Conservation (phyloP, 1,139 yeast species). For the Scheffersomyces lignicola region DNA sequence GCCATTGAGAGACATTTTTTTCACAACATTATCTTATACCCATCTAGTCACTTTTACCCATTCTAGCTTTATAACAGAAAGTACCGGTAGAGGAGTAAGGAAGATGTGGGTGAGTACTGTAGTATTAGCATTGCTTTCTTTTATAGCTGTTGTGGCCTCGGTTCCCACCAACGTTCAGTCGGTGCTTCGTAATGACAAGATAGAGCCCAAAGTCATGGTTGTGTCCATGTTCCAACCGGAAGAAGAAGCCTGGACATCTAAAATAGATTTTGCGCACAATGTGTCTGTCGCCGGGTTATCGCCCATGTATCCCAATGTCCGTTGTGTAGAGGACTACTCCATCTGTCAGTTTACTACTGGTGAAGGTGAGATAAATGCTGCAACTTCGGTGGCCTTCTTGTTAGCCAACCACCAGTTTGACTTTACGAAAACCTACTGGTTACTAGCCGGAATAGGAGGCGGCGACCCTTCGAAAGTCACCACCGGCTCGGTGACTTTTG, state of each 20-base stretch:
- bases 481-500: slow-evolving; percentile 59
- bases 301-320: slow-evolving; percentile 57
- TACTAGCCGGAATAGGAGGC: slow-evolving; percentile 69
- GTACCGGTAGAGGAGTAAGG: no score
- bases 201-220: slow-evolving; percentile 52
- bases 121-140: no score
- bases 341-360: slow-evolving; percentile 67
- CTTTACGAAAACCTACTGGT: slow-evolving; percentile 57
- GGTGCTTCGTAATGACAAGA: no score
- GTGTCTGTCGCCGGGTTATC: slow-evolving; percentile 64
- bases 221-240: slow-evolving; percentile 60
- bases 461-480: slow-evolving; percentile 52
- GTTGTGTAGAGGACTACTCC: slow-evolving; percentile 53
- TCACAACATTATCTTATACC: no score
- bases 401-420: slow-evolving; percentile 56
- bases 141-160: no score
- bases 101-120: no score
- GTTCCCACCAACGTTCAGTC: no score
- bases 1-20: no score
- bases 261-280: slow-evolving; percentile 47
- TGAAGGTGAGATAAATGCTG: slow-evolving; percentile 71
- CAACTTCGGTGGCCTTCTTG: slow-evolving; percentile 57
- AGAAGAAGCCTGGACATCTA: slow-evolving; percentile 53
- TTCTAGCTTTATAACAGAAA: no score
- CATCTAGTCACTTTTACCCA: no score